Evolutionary conservation across 441 rosid genomes (phyloP), one percentile per base, ranked within the genome.

Genomic region (Biscutella laevigata): DNA sequence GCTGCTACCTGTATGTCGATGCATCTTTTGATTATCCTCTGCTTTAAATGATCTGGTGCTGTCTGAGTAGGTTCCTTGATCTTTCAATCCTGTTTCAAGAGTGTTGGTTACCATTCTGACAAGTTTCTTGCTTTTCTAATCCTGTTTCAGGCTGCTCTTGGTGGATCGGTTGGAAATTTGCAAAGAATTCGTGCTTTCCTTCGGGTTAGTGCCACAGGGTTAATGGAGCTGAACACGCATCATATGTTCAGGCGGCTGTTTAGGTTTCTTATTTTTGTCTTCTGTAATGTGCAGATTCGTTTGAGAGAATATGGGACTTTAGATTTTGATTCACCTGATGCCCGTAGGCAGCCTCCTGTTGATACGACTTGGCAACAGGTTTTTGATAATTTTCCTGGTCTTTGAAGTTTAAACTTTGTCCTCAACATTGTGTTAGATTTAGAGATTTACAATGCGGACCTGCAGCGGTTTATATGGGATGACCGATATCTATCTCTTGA

Each of bases 281-380:
- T 55, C 21, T 46, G 29, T 45, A 41, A 57, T 50, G 10, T 51
- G 58, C 79, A 91, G 98, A 79, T 91, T 57, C 95, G 98, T 46
- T 74, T 88, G 58, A 83, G 94, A 69, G 98, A 88, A 73, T 91
- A 85, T 61, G 98, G 98, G 46, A 63, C 68, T 64, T 76, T 91
- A 39, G 98, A 91, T 82, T 91, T 91, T 58, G 96, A 88, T 70
- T 76, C 87, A 6, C 74, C 76, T 43, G 96, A 91, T 69, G 71
- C 78, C 43, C 89, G 79, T 53, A 82, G 96, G 75, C 98, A 88
- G 75, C 98, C 96, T 61, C 95, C 98, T 3, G 81, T 88, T 61
- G 98, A 91, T 71, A 91, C 96, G 36, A 85, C 91, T 32, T 91
- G 98, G 98, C 96, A 91, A 77, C 98, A 91, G 95, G 98, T 91